Evolutionary conservation across 768 basidiomycete species (phyloP), one percentile per base, ranked within the genome.

Genomic region (Trametes punicea): DNA sequence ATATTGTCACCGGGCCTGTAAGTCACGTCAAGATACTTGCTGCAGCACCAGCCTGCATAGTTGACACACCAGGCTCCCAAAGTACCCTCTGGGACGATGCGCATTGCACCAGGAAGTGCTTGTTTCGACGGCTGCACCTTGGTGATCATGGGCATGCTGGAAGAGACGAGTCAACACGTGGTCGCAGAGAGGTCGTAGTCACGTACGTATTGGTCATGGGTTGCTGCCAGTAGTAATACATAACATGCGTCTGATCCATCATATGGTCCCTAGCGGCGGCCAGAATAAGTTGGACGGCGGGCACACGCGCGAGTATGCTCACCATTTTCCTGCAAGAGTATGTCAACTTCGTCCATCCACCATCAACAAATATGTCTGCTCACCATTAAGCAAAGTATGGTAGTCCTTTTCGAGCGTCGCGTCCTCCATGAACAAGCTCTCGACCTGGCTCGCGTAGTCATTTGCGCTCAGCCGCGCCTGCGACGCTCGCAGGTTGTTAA

Each of bases 241-340:
- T 79, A 53, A 83, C 64, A 68, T 82, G 84, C n/a, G 84, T 84
- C 65, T 87, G 85, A 64, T 85, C 82, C 82, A 88, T 85, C 80
- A 88, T 87, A 63, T 66, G 65, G 41, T 63, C 59, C 68, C 65
- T 65, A 18, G 10, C 11, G 36, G 40, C 4, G 8, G 21, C 48
- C 46, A 60, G 15, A 7, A n/a, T 16, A 51, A 13, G 8, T 9
- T 25, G 11, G 39, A 8, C 29, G 16, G 16, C n/a, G 23, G 20
- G n/a, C 18, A 51, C 44, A 25, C 68, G 81, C 61, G 6, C 15
- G 34, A 36, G 13, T 18, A 2, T 6, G 27, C 83, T 61, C 81
- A 75, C 84, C 85, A 87, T 77, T 86, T 84, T 5, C 81, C 80
- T 79, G 51, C 20, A 47, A 5, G 55, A 41, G 20, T 23, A 47